Conservation (phyloP, 805 yeast species). For the Saturnispora saitoi region DNA sequence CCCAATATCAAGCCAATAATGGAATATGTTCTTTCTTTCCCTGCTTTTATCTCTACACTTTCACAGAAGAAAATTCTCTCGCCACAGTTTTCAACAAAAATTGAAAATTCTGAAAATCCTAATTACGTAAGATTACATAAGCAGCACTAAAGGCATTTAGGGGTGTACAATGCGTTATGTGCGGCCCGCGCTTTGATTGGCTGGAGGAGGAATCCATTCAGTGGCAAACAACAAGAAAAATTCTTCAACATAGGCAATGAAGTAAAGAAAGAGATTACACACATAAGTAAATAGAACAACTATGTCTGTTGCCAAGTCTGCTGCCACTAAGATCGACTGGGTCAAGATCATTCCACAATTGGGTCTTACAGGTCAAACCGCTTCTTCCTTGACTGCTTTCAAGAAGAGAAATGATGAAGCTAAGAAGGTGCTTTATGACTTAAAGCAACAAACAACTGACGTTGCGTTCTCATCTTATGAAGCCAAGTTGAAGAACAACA, state of each 20-base stretch:
- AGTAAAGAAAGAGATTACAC: background rate
- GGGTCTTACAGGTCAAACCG: slow-evolving; percentile 90
- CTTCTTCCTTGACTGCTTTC: slow-evolving; percentile 74
- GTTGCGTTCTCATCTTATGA: slow-evolving; percentile 83
- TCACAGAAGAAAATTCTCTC: background rate
- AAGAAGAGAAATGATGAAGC: slow-evolving; percentile 99
- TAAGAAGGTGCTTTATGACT: slow-evolving; percentile 65
- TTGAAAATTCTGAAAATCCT: no score
- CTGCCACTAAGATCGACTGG: slow-evolving; percentile 81
- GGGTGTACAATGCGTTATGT: background rate
- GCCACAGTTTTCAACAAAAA: background rate
- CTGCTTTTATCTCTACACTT: background rate
- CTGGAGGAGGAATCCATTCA: background rate
- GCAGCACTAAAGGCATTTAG: no score
- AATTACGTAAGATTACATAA: background rate
- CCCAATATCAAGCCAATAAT: background rate
- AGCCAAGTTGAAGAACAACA: slow-evolving; percentile 69
- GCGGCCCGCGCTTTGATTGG: background rate
- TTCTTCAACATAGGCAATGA: background rate
- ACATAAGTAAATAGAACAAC: background rate
- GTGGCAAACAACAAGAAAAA: background rate
- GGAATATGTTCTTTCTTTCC: background rate
- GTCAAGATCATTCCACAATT: slow-evolving; percentile 78
- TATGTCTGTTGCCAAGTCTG: slow-evolving; percentile 19
- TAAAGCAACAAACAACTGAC: slow-evolving; percentile 61